phyloP scores from a whole-genome alignment of 2,329 filamentous ascomycete species.

The Fusarium annulatum region DNA sequence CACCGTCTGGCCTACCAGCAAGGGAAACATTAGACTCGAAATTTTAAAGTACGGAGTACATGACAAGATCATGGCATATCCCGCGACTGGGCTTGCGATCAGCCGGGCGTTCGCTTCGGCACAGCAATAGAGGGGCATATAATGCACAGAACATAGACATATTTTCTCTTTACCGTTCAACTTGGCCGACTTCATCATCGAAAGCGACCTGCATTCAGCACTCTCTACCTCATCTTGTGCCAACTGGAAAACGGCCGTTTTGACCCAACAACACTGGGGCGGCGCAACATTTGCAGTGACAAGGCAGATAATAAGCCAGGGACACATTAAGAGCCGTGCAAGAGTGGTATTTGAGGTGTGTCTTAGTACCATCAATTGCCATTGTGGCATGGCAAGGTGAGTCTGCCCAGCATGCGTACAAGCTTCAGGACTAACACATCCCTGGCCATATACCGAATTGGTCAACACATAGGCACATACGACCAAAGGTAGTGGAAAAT shows the following conservation, averaged over 20 bases:
- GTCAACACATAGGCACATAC: accelerated
- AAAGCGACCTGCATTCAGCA: not conserved
- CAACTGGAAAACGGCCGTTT: not conserved
- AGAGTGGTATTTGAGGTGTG: too few relatives aligned
- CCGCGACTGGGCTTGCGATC: slow-evolving; percentile 59
- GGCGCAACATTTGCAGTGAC: not conserved
- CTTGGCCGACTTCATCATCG: not conserved
- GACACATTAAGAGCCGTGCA: not conserved
- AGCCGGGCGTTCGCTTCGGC: slow-evolving; percentile 26
- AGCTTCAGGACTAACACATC: accelerated
- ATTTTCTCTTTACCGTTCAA: not conserved
- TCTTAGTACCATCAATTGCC: not conserved
- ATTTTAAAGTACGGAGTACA: slow-evolving; percentile 63
- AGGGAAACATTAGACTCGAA: slow-evolving; percentile 59
- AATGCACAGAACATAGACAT: not conserved
- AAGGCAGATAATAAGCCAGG: not conserved
- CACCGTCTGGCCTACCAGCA: slow-evolving; percentile 55
- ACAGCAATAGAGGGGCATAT: not conserved
- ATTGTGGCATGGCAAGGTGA: not conserved
- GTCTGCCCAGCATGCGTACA: not conserved
- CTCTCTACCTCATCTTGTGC: not conserved
- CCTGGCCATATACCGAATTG: accelerated
- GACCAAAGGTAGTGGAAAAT: slow-evolving; percentile 7
- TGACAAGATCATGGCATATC: slow-evolving; percentile 63
- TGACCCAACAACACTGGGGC: not conserved